A percentile compares a stretch with the other conserved stretches of the same genome.
These are phyloP conservation scores for Vararia minispora DNA, from an alignment of 768 basidiomycete species.

Conservation along the genomic window DNA sequence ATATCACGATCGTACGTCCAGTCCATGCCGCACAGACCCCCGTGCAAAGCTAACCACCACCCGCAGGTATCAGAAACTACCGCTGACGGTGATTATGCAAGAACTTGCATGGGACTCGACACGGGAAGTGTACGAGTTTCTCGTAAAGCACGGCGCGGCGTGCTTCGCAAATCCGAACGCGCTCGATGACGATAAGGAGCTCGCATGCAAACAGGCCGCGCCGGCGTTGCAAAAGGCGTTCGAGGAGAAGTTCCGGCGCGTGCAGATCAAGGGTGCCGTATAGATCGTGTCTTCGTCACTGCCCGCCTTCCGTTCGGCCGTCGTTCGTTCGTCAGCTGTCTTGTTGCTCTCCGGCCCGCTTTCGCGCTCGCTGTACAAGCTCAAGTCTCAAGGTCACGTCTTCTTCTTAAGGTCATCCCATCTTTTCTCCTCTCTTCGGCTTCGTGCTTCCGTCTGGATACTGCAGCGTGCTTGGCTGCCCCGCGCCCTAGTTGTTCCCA, in stretches of 20 bases:
- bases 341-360: too few relatives aligned
- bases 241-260: slow-evolving; percentile 76
- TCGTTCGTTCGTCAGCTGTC: too few relatives aligned
- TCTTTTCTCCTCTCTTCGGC: too few relatives aligned
- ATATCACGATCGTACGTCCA: slow-evolving; percentile 85
- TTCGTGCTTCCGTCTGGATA: too few relatives aligned
- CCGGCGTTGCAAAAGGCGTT: slow-evolving; percentile 48
- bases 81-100: slow-evolving; percentile 64
- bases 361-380: too few relatives aligned
- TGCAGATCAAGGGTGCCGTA: slow-evolving; percentile 89
- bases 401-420: too few relatives aligned
- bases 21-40: background rate
- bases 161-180: slow-evolving; percentile 54
- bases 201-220: slow-evolving; percentile 63
- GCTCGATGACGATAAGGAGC: slow-evolving; percentile 47
- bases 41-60: background rate
- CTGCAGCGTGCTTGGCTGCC: too few relatives aligned
- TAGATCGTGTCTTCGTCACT: too few relatives aligned
- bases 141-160: slow-evolving; percentile 56
- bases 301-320: too few relatives aligned
- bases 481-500: too few relatives aligned
- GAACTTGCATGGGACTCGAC: slow-evolving; percentile 78
- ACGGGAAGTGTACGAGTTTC: slow-evolving; percentile 53
- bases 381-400: too few relatives aligned
- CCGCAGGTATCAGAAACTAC: slow-evolving; percentile 70